Conservation (phyloP, 2,329 filamentous ascomycete genomes). For the Arthroderma sp. region DNA sequence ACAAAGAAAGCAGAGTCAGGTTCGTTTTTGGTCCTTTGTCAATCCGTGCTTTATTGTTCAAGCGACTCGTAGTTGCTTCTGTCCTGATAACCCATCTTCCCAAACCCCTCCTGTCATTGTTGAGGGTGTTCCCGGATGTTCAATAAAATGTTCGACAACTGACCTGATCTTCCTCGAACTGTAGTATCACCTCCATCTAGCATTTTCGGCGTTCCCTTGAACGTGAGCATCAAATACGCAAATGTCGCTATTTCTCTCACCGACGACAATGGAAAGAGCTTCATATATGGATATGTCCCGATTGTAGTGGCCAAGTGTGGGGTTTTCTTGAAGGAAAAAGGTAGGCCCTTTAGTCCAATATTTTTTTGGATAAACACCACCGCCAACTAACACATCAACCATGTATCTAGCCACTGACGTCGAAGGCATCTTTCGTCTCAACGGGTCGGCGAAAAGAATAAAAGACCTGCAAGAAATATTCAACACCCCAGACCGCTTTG, state of each 20-base stretch:
- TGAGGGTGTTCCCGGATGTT: no score
- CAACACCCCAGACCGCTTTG: constrained; percentile 87
- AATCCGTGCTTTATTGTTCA: no score
- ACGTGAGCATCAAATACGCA: constrained; percentile 89
- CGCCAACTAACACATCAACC: background rate
- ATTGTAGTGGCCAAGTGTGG: constrained; percentile 98
- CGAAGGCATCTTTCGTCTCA: constrained; percentile 92
- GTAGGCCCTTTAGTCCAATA: constrained; percentile 37
- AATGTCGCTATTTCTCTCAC: constrained; percentile 96
- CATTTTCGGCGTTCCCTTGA: constrained; percentile 88
- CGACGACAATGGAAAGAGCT: constrained; percentile 83
- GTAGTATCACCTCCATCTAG: constrained; percentile 41
- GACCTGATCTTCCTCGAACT: background rate
- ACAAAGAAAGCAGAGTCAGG: constrained; percentile 51
- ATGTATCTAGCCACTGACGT: constrained; percentile 62
- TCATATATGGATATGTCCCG: constrained; percentile 96
- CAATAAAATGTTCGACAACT: background rate
- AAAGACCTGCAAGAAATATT: constrained; percentile 89
- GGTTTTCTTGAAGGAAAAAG: constrained; percentile 95
- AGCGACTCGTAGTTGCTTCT: no score
- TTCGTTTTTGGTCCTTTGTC: constrained; percentile 21
- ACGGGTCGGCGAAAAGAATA: constrained; percentile 93
- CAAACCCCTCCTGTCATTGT: no score
- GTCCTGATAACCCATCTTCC: no score
- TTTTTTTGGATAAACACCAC: background rate